Conservation (phyloP, 371 early-diverging fungal genomes). For the Mucor ambiguus region DNA sequence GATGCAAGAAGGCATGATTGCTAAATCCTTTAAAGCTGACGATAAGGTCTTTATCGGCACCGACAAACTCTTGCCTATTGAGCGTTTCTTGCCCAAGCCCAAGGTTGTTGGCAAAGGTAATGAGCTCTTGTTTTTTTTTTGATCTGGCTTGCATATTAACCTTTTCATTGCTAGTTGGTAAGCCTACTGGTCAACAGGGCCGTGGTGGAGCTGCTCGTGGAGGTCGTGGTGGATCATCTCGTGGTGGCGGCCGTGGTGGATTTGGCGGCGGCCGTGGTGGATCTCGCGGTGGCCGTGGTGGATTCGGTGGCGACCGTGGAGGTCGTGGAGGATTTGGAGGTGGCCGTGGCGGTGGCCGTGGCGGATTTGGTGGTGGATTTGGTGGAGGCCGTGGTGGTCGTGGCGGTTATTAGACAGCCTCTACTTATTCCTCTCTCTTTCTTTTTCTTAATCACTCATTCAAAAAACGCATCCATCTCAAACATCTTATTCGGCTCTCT, state of each 20-base stretch:
- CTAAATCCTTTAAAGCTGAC: conserved; percentile 86
- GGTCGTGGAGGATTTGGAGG: conserved; percentile 28
- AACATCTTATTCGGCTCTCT: conserved; percentile 1
- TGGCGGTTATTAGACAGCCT: conserved; percentile 7
- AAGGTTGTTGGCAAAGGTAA: conserved; percentile 68
- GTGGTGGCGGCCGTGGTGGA: conserved; percentile 25
- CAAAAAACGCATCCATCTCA: not conserved
- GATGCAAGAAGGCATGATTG: conserved; percentile 92
- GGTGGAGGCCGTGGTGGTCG: conserved; percentile 22
- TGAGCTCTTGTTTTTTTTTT: too few relatives aligned
- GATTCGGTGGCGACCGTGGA: too few relatives aligned
- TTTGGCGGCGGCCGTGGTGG: conserved; percentile 28
- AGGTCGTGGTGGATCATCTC: conserved; percentile 18
- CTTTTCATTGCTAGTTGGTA: conserved; percentile 24
- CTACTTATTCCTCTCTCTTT: not conserved
- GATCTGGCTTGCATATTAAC: not conserved
- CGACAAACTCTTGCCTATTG: conserved; percentile 94
- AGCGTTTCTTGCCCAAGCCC: conserved; percentile 97
- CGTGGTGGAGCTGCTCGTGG: conserved; percentile 40
- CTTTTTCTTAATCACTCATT: not conserved
- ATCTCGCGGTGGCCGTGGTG: conserved; percentile 17
- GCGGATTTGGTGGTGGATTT: conserved; percentile 20
- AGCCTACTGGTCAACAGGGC: conserved; percentile 50
- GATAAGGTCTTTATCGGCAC: conserved; percentile 93
- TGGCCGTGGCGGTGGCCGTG: conserved; percentile 16